phyloP scores from a whole-genome alignment of 352 stramenopile species.

The Stramenopiles sp. region DNA sequence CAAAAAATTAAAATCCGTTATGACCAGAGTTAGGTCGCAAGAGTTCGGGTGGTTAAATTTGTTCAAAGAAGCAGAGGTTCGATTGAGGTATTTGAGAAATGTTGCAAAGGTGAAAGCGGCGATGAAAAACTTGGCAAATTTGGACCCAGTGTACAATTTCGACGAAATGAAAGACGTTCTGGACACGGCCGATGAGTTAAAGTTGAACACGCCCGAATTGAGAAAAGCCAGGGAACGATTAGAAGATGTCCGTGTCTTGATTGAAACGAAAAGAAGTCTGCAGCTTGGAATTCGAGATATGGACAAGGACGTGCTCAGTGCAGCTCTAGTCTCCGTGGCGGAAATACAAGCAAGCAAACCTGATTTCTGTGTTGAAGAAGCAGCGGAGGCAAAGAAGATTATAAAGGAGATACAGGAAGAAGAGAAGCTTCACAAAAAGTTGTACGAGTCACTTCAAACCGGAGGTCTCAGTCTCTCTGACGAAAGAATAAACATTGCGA shows the following conservation, averaged over 20 bases:
- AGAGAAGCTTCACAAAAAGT: background rate
- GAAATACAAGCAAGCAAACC: background rate
- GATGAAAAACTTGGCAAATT: background rate
- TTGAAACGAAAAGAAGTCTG: background rate
- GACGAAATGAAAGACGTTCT: constrained; percentile 1
- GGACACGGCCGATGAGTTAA: background rate
- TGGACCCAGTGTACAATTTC: constrained; percentile 6
- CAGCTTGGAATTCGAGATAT: background rate
- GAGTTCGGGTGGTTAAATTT: background rate
- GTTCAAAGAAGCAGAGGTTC: background rate
- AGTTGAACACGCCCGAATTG: background rate
- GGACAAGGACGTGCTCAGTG: background rate
- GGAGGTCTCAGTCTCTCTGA: background rate
- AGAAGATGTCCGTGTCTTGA: background rate
- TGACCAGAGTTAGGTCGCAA: background rate
- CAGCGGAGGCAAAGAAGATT: background rate
- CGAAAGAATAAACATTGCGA: background rate
- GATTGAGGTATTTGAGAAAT: background rate
- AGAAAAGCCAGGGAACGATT: background rate
- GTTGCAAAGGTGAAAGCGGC: background rate
- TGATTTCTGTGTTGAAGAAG: background rate
- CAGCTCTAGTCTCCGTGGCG: background rate
- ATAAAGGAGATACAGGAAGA: background rate
- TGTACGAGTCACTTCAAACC: background rate
- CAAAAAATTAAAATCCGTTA: background rate